Conservation (phyloP, 1,284 basidiomycete genomes). For the Amylostereum areolatum region DNA sequence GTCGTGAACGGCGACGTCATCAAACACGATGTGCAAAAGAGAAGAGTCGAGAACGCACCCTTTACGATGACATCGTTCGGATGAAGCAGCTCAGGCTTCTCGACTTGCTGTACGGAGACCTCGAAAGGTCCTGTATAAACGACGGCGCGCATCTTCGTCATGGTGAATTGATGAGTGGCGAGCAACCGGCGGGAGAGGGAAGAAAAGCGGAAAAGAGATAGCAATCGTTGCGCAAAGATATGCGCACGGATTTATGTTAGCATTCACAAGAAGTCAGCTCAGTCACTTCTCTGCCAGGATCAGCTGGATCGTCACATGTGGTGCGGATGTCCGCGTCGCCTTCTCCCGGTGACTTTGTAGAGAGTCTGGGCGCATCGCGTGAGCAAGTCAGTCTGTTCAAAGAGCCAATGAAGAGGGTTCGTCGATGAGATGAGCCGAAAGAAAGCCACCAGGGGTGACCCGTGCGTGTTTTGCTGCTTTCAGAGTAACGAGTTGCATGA, state of each 20-base stretch:
- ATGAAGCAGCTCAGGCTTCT: constrained; percentile 39
- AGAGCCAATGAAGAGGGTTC: too few relatives aligned
- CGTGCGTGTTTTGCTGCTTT: too few relatives aligned
- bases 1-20: constrained; percentile 1
- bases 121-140: constrained; percentile 43
- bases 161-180: too few relatives aligned
- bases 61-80: constrained; percentile 47
- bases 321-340: too few relatives aligned
- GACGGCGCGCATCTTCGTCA: constrained; percentile 38
- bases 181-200: too few relatives aligned
- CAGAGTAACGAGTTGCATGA: too few relatives aligned
- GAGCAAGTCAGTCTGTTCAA: too few relatives aligned
- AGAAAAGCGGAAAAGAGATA: neutral
- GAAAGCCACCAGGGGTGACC: too few relatives aligned
- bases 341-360: too few relatives aligned
- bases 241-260: neutral
- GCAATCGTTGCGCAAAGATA: neutral
- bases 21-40: neutral
- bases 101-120: constrained; percentile 37
- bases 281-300: neutral
- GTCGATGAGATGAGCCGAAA: too few relatives aligned
- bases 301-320: neutral
- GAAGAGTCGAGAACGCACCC: constrained; percentile 19
- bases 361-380: too few relatives aligned
- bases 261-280: neutral